phyloP scores from a whole-genome alignment of 73 alveolate species.

The Tetrahymena borealis region DNA sequence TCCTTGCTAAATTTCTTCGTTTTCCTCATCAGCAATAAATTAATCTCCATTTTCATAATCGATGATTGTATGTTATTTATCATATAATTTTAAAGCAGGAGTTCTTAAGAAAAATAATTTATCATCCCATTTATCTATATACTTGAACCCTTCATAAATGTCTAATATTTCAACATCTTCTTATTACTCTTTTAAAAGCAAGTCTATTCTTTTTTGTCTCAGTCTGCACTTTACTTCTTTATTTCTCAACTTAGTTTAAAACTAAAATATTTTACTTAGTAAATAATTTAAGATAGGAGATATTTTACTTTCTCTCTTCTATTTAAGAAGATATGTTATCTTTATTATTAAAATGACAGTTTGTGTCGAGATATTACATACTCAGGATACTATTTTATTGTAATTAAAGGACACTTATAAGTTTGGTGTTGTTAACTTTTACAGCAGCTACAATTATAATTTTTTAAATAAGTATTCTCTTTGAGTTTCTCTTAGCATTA shows the following conservation, averaged over 20 bases:
- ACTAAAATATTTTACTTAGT: not conserved
- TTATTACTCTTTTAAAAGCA: not conserved
- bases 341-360: not conserved
- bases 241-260: not conserved
- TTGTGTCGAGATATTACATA: not conserved
- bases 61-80: not conserved
- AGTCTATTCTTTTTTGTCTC: not conserved
- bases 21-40: not conserved
- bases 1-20: not conserved
- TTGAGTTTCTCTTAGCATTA: not conserved
- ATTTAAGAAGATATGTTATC: not conserved
- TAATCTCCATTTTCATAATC: not conserved
- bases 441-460: not conserved
- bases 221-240: not conserved
- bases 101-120: not conserved
- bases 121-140: not conserved
- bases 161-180: not conserved
- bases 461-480: not conserved
- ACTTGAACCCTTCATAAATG: not conserved
- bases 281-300: not conserved
- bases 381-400: not conserved
- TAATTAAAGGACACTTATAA: not conserved
- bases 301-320: not conserved
- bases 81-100: not conserved
- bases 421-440: not conserved